A percentile compares a stretch with the other conserved stretches of the same genome.
These are phyloP conservation scores for Cydonia oblonga DNA, from an alignment of 331 rosid species.

Conservation along the genomic window DNA sequence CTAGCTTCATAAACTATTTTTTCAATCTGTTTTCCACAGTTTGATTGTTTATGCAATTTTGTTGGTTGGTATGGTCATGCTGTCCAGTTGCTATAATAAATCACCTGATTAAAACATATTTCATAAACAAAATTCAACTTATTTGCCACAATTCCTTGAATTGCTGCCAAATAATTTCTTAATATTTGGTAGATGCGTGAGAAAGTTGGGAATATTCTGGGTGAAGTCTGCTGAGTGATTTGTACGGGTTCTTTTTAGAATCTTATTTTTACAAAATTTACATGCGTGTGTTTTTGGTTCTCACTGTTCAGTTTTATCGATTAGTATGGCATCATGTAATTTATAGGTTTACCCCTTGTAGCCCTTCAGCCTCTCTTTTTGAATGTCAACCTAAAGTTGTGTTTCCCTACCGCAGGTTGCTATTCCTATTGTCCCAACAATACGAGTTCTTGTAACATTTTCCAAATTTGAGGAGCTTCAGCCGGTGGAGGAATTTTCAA, in stretches of 20 bases:
- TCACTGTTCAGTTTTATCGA: not conserved
- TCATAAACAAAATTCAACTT: not conserved
- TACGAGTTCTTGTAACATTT: constrained; percentile 84
- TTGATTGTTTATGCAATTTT: not conserved
- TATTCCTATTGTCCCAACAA: constrained; percentile 91
- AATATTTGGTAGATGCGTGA: not conserved
- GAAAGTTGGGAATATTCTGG: not conserved
- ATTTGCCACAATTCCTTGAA: not conserved
- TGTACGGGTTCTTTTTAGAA: not conserved
- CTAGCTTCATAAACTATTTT: not conserved
- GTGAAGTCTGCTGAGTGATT: not conserved
- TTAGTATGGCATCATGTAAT: not conserved
- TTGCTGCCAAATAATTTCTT: not conserved
- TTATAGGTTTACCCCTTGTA: not conserved
- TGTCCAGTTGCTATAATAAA: not conserved
- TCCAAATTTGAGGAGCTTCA: constrained; percentile 98
- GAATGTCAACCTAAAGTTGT: not conserved
- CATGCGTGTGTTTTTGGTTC: not conserved
- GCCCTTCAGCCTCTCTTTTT: too few species aligned
- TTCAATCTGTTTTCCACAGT: not conserved
- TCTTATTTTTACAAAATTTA: not conserved
- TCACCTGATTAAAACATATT: not conserved
- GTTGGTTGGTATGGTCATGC: not conserved
- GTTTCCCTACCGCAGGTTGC: constrained; percentile 52
- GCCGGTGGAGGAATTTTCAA: constrained; percentile 87